Evolutionary conservation across 2,329 filamentous ascomycete species (phyloP).

Genomic region (Botrytis medusae): DNA sequence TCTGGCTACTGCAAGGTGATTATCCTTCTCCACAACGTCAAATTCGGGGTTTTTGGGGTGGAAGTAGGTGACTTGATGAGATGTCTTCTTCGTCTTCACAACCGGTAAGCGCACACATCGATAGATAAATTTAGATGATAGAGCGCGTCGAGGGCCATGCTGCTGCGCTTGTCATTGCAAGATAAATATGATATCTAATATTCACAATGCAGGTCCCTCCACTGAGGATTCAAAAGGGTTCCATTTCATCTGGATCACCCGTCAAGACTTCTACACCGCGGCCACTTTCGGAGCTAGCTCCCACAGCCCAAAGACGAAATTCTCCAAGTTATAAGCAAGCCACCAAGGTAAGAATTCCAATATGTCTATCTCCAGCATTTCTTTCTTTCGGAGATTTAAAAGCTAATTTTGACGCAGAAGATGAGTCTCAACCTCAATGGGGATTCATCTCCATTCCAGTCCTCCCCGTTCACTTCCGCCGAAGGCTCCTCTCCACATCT

Average conservation of each 20-base stretch:
- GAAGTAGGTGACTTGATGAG: slow-evolving; percentile 20
- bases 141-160: neutral
- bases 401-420: slow-evolving; percentile 52
- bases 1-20: slow-evolving; percentile 23
- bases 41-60: neutral
- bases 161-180: neutral
- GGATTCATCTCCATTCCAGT: slow-evolving; percentile 82
- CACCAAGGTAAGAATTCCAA: slow-evolving; percentile 59
- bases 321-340: slow-evolving; percentile 84
- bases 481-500: slow-evolving; percentile 71
- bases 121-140: too few relatives aligned
- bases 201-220: slow-evolving; percentile 61
- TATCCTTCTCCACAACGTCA: slow-evolving; percentile 12
- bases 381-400: slow-evolving; percentile 32
- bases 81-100: slow-evolving; percentile 36
- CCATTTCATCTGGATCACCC: slow-evolving; percentile 55
- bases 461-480: slow-evolving; percentile 67
- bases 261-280: slow-evolving; percentile 65
- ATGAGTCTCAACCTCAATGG: slow-evolving; percentile 57
- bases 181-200: slow-evolving; percentile 12
- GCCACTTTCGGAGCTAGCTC: slow-evolving; percentile 85
- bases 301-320: slow-evolving; percentile 82
- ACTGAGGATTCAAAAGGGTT: slow-evolving; percentile 74
- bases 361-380: slow-evolving; percentile 25
- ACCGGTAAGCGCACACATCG: slow-evolving; percentile 29